A percentile compares a stretch with the other conserved stretches of the same genome.
Evolutionary conservation across 441 rosid genomes (phyloP).

Genomic region (Adansonia madagascariensis): DNA sequence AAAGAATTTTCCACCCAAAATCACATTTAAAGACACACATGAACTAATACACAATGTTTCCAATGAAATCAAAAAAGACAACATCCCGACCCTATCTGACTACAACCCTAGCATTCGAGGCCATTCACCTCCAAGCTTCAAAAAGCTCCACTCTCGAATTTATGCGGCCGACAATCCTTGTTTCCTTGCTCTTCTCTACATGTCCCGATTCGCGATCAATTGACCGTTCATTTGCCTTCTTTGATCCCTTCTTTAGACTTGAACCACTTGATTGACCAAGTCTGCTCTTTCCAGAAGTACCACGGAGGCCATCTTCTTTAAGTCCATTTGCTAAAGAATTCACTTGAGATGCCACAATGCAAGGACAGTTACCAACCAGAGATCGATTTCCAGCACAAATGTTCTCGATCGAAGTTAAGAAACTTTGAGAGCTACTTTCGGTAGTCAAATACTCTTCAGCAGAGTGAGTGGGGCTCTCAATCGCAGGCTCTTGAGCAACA

Average conservation of each 20-base stretch:
- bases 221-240: slow-evolving; percentile 37
- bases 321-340: slow-evolving; percentile 29
- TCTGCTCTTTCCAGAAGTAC: slow-evolving; percentile 30
- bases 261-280: slow-evolving; percentile 33
- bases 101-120: not conserved
- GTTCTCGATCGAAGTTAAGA: slow-evolving; percentile 48
- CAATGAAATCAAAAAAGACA: slow-evolving; percentile 20
- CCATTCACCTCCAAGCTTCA: slow-evolving; percentile 78
- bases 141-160: slow-evolving; percentile 61
- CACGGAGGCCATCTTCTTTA: slow-evolving; percentile 28
- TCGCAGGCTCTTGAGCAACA: slow-evolving; percentile 43
- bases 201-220: slow-evolving; percentile 33
- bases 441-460: slow-evolving; percentile 31
- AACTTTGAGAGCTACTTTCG: slow-evolving; percentile 34
- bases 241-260: slow-evolving; percentile 38
- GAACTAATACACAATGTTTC: slow-evolving; percentile 33
- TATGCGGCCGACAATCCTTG: slow-evolving; percentile 46
- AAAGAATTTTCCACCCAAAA: slow-evolving; percentile 27
- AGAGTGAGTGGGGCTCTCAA: slow-evolving; percentile 37
- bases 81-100: slow-evolving; percentile 28
- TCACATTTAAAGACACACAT: slow-evolving; percentile 28
- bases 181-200: slow-evolving; percentile 52
- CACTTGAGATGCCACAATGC: slow-evolving; percentile 47
- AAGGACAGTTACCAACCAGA: slow-evolving; percentile 38
- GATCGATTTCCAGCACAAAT: slow-evolving; percentile 33